Conservation (phyloP, 1,284 basidiomycete species). For the Cutaneotrichosporon cyanovorans region DNA sequence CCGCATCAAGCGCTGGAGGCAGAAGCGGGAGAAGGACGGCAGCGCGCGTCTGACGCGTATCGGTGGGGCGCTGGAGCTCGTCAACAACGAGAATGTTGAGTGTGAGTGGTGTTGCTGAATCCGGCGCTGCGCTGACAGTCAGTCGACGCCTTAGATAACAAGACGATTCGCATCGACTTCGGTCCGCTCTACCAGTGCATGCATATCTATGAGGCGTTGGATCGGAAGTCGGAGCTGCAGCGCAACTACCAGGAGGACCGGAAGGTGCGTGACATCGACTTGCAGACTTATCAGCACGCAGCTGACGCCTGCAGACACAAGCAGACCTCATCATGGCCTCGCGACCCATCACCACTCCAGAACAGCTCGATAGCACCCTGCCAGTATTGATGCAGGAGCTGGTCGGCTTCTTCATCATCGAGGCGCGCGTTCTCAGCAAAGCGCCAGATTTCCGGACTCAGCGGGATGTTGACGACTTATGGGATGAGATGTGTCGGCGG, state of each 20-base stretch:
- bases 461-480: conserved; percentile 88
- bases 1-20: conserved; percentile 75
- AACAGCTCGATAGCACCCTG: conserved; percentile 49
- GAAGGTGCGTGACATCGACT: conserved; percentile 53
- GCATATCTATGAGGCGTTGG: conserved; percentile 89
- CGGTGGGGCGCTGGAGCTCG: conserved; percentile 87
- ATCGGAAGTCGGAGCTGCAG: conserved; percentile 80
- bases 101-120: conserved; percentile 60
- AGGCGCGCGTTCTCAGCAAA: conserved; percentile 83
- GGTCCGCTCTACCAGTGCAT: conserved; percentile 94
- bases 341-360: conserved; percentile 44
- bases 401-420: conserved; percentile 98
- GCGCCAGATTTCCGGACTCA: conserved; percentile 74
- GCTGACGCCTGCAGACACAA: conserved; percentile 61
- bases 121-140: background rate
- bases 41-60: conserved; percentile 63
- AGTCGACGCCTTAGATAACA: conserved; percentile 90
- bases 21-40: conserved; percentile 59
- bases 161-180: conserved; percentile 82
- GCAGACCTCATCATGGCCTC: conserved; percentile 86
- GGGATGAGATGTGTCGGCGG: conserved; percentile 79
- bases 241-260: conserved; percentile 91
- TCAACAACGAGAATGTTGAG: conserved; percentile 89
- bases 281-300: too few species aligned
- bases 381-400: conserved; percentile 75